These are phyloP conservation scores for Candida odintsovae DNA, from an alignment of 805 yeast genomes.

Conservation along the genomic window DNA sequence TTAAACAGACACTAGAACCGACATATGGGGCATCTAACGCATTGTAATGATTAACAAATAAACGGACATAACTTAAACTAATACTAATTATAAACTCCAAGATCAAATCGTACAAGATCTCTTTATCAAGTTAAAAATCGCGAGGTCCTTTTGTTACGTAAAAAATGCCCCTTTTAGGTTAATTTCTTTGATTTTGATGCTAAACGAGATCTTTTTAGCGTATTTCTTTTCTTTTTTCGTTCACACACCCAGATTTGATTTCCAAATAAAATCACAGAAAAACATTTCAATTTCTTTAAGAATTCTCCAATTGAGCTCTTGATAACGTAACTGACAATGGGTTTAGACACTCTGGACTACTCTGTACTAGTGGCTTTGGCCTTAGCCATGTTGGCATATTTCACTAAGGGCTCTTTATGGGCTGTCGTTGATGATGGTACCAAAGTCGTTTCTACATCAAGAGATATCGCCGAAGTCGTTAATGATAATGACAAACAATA, in stretches of 20 bases:
- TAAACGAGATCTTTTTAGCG: background rate
- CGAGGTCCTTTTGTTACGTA: too few relatives aligned
- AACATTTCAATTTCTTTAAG: too few relatives aligned
- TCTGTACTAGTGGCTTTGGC: conserved; percentile 61
- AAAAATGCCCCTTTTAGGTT: too few relatives aligned
- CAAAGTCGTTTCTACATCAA: conserved; percentile 34
- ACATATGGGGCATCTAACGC: conserved; percentile 8
- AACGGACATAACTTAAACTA: too few relatives aligned
- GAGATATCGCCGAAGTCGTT: conserved; percentile 57
- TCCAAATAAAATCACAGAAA: background rate
- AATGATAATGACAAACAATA: conserved; percentile 63
- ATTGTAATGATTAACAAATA: too few relatives aligned
- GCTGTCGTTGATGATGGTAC: conserved; percentile 31
- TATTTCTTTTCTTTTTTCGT: background rate
- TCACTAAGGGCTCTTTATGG: conserved; percentile 57
- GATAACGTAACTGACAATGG: too few relatives aligned
- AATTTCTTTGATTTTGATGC: background rate
- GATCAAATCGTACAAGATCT: too few relatives aligned
- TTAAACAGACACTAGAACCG: conserved; percentile 13
- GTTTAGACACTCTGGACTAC: conserved; percentile 67
- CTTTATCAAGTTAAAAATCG: too few relatives aligned
- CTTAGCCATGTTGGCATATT: conserved; percentile 59
- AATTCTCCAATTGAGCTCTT: too few relatives aligned
- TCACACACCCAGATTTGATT: too few relatives aligned
- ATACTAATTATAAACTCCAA: too few relatives aligned